phyloP scores from a whole-genome alignment of 306 rosid genomes.

The Castanospermum australe region DNA sequence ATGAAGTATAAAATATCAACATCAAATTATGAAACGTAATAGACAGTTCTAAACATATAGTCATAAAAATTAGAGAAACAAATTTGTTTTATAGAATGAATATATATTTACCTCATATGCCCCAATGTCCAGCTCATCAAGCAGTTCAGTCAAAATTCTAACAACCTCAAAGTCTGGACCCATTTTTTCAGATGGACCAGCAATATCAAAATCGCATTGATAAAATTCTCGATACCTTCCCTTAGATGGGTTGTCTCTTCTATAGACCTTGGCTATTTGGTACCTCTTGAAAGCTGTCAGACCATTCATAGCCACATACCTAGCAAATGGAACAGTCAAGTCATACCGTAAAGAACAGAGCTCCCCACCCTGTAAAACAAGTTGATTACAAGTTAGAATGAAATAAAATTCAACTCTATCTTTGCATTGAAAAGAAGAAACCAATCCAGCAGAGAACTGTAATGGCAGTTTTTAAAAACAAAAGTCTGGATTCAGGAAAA shows the following conservation, averaged over 20 bases:
- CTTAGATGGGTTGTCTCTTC: conserved; percentile 97
- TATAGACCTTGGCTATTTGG: conserved; percentile 93
- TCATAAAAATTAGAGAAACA: conserved; percentile 1
- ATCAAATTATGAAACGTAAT: not conserved
- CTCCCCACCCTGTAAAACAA: conserved; percentile 82
- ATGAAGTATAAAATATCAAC: too few species aligned
- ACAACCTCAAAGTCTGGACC: conserved; percentile 91
- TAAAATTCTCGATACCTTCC: conserved; percentile 97
- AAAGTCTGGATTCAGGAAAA: not conserved
- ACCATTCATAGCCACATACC: conserved; percentile 89
- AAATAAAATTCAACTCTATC: not conserved
- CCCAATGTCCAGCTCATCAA: conserved; percentile 84
- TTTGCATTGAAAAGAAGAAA: not conserved
- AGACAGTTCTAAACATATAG: conserved; percentile 12
- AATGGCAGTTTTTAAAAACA: not conserved
- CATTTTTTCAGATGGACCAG: conserved; percentile 87
- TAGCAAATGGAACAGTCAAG: conserved; percentile 92
- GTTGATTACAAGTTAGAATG: conserved; percentile 23
- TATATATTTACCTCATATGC: conserved; percentile 71
- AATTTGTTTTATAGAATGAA: conserved; percentile 9
- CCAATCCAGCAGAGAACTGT: not conserved
- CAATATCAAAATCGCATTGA: conserved; percentile 95
- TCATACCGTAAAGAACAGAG: conserved; percentile 83
- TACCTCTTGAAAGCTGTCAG: conserved; percentile 83
- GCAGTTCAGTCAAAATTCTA: conserved; percentile 83